These are phyloP conservation scores for Penicillium sp. DNA, from an alignment of 2,329 filamentous ascomycete species.

Conservation along the genomic window DNA sequence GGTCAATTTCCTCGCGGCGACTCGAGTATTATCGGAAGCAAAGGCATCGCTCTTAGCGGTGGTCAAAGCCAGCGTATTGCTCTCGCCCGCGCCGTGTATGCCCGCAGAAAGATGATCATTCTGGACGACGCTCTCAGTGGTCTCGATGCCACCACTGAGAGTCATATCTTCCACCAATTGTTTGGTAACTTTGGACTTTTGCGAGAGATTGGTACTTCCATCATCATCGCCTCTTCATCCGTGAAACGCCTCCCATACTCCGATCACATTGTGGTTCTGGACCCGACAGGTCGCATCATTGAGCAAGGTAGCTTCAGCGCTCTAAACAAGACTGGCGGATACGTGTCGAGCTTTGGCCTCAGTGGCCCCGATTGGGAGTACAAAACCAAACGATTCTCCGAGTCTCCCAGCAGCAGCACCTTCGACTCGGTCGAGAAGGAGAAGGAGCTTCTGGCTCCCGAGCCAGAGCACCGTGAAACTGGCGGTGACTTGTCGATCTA, in stretches of 20 bases:
- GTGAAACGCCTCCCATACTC: constrained; percentile 43
- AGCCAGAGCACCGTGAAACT: constrained; percentile 29
- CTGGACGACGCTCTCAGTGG: constrained; percentile 55
- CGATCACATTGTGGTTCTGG: constrained; percentile 44
- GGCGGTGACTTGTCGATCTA: constrained; percentile 47
- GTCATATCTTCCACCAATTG: constrained; percentile 48
- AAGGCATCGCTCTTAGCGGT: constrained; percentile 52
- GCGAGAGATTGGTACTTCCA: constrained; percentile 38
- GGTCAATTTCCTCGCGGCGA: constrained; percentile 41
- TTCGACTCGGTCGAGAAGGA: constrained; percentile 19
- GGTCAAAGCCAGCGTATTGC: constrained; percentile 55
- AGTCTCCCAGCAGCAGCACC: constrained; percentile 18
- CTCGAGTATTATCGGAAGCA: constrained; percentile 51
- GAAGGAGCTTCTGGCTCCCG: constrained; percentile 20
- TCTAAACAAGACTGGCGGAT: constrained; percentile 38
- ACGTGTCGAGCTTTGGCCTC: constrained; percentile 42
- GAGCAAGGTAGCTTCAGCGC: constrained; percentile 44
- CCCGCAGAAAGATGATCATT: constrained; percentile 48
- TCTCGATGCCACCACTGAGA: constrained; percentile 51
- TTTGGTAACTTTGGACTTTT: constrained; percentile 49
- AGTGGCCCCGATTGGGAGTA: constrained; percentile 33
- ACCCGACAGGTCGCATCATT: constrained; percentile 36
- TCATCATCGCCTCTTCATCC: constrained; percentile 42
- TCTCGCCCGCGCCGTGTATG: constrained; percentile 55
- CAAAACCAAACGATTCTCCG: constrained; percentile 21